These are phyloP conservation scores for Talaromyces sp. DNA, from an alignment of 2,329 filamentous ascomycete species.

Conservation along the genomic window DNA sequence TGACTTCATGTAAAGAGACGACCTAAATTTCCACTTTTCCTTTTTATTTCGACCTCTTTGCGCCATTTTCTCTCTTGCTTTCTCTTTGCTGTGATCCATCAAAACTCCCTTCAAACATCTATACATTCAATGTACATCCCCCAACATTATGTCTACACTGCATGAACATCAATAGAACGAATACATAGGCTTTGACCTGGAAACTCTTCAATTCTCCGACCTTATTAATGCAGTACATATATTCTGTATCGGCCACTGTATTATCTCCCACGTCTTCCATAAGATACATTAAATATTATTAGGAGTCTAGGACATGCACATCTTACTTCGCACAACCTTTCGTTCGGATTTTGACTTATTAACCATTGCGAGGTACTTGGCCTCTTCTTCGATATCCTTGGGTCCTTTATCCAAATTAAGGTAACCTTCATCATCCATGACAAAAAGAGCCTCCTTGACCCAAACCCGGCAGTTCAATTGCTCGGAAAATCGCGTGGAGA, in stretches of 20 bases:
- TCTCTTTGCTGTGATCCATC: not conserved
- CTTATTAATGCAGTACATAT: not conserved
- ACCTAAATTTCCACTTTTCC: slow-evolving; percentile 5
- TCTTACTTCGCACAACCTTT: slow-evolving; percentile 6
- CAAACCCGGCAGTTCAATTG: slow-evolving; percentile 25
- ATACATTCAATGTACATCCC: slow-evolving; percentile 16
- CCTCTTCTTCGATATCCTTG: slow-evolving; percentile 22
- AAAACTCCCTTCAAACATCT: slow-evolving; percentile 1
- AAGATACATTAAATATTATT: not conserved
- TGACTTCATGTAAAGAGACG: slow-evolving; percentile 51
- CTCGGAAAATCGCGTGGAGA: slow-evolving; percentile 24
- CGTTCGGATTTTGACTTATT: slow-evolving; percentile 12
- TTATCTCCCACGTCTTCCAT: not conserved
- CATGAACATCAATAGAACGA: slow-evolving; percentile 23
- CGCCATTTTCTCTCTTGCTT: slow-evolving; percentile 1
- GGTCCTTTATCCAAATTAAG: slow-evolving; percentile 18
- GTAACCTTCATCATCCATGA: slow-evolving; percentile 28
- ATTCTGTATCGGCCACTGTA: not conserved
- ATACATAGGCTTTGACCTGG: not conserved
- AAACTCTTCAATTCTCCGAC: not conserved
- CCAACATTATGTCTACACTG: not conserved
- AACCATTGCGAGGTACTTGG: slow-evolving; percentile 9
- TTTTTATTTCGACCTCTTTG: slow-evolving; percentile 19
- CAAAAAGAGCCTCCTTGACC: slow-evolving; percentile 28
- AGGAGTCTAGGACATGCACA: not conserved